phyloP scores from a whole-genome alignment of 2,329 filamentous ascomycete species.

The Aspergillus jensenii region DNA sequence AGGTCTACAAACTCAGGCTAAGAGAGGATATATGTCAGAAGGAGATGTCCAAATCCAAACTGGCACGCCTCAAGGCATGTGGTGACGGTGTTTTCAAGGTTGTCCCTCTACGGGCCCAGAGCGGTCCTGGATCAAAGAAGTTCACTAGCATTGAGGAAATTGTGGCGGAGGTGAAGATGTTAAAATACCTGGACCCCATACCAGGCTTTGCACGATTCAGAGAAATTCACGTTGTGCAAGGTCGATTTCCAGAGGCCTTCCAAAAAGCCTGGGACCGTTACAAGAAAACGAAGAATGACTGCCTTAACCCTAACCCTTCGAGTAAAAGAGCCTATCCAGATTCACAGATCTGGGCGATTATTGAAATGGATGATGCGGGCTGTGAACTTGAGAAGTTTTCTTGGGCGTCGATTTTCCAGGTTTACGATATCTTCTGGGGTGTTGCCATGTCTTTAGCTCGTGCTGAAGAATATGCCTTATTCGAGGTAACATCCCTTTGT shows the following conservation, averaged over 20 bases:
- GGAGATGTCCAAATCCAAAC: conserved; percentile 37
- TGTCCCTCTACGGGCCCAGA: conserved; percentile 45
- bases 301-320: conserved; percentile 57
- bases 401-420: conserved; percentile 46
- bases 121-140: conserved; percentile 42
- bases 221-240: conserved; percentile 58
- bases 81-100: conserved; percentile 50
- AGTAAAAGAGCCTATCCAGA: conserved; percentile 54
- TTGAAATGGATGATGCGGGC: conserved; percentile 67
- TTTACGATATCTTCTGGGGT: conserved; percentile 68
- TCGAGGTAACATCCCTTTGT: conserved; percentile 47
- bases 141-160: conserved; percentile 50
- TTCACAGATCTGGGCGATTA: conserved; percentile 61
- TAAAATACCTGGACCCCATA: conserved; percentile 58
- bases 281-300: conserved; percentile 43
- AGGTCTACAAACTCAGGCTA: conserved; percentile 61
- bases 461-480: conserved; percentile 59
- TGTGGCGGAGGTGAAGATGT: conserved; percentile 51
- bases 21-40: conserved; percentile 36
- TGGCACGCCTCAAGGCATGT: conserved; percentile 38
- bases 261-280: conserved; percentile 45
- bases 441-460: conserved; percentile 62
- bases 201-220: conserved; percentile 65
- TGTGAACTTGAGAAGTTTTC: conserved; percentile 53
- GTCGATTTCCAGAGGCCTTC: conserved; percentile 54